Base-by-base conservation (phyloP, 1,139 yeast species). In the Blastobotrys elegans region DNA sequence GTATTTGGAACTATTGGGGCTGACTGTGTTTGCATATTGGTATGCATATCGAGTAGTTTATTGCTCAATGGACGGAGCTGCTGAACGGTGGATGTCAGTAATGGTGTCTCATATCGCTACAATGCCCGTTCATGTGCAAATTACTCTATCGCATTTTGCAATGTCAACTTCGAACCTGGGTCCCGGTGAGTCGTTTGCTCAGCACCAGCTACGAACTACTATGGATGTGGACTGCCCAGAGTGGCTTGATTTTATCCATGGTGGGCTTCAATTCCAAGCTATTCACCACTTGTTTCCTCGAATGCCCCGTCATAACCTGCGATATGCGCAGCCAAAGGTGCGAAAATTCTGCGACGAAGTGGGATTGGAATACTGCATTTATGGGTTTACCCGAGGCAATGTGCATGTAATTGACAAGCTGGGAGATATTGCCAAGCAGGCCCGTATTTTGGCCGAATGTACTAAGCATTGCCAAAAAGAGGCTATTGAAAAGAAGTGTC, bases 211-310 rank as follows among this genome's bases (percentile, higher is more conserved):
- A 16, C 74, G 97, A 58, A 88, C 97, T 1, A 88, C 96, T 4
- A 89, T 88, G 96, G 97, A 88, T 63, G 96, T 88, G 16, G 94
- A 84, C 59, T 88, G 97, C 68, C 96, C 97, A 1, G 81, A 79
- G 53, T 88, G 96, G 96, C 72, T 88, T 44, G 97, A 88, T 64
- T 88, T 80, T 60, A 73, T 88, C 58, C 97, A 88, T 60, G 97
- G 96, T 5, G 97, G 97, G 0, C 75, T 88, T 45, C 97, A 88
- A 64, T 88, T 87, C 68, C 97, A 88, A 64, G 95, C 89, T 1
- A 79, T 88, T 45, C 97, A 88, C 63, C 97, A 88, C 64, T 71
- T 88, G 56, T 88, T 88, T 65, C 97, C 97, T 16, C 73, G 97
- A 49, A 66, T 88, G 61, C 97, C 97, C 16, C 75, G 96, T 51